Base-by-base conservation (phyloP, 208 protist genomes). In the Novymonas esmeraldas region DNA sequence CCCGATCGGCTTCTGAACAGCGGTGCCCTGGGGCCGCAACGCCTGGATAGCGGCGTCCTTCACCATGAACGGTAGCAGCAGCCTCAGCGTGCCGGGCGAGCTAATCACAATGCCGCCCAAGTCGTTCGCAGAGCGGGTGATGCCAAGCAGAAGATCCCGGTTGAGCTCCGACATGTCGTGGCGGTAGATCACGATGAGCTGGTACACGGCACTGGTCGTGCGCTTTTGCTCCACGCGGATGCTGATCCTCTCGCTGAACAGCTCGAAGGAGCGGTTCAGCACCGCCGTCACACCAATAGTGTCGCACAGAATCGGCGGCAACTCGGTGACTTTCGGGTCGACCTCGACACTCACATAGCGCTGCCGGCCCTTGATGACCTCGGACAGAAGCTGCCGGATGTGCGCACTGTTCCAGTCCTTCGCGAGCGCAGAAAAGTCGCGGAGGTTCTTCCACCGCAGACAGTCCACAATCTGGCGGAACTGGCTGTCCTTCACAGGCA, bases 391-490 rank as follows among this genome's bases (percentile, higher is more conserved):
- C 20, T 70, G 64, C 22, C 79, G 77, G 58, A 87, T 75, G 56
- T 81, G 74, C 16, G 82, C 78, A 33, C 34, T 72, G 31, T 50
- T 64, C 85, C 85, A 87, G 34, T 84, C 79, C 11, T 69, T 66
- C 22, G 85, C 65, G 24, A 75, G 48, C 5, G 69, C 58, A 7
- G 79, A 64, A 39, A 91, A 66, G 51, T 87, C 79, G 18, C 74
- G 78, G 24, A 92, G 34, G 55, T 84, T 88, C 46, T 88, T 87
- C 70, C 78, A 84, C 60, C 74, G 61, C 46, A 88, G n/a, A 54
- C 77, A 85, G 44, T 88, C 65, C 3, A 92, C 51, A 59, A 92
- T 72, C 50, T 85, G 85, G 1, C 44, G 63, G 55, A 81, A 79
- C 36, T 76, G 64, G 2, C 69, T 34, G 50, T 87, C 74, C 31